phyloP scores from a whole-genome alignment of 768 basidiomycete species.

The Piloderma croceum region DNA sequence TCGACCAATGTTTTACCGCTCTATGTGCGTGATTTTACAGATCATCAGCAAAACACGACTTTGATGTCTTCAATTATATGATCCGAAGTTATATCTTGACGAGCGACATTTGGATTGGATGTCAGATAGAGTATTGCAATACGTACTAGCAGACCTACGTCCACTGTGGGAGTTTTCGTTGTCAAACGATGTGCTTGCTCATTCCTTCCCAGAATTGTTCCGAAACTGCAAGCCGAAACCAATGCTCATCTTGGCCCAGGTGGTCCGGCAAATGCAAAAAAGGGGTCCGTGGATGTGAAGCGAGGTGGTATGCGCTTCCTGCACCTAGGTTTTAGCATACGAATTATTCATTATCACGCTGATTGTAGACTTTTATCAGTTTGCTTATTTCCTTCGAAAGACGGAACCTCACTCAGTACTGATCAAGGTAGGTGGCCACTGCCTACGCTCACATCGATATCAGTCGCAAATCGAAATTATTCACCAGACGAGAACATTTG shows the following conservation, averaged over 20 bases:
- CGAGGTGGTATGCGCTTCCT: constrained; percentile 58
- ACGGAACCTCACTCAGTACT: constrained; percentile 78
- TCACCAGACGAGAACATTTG: constrained; percentile 39
- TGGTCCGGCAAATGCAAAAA: constrained; percentile 43
- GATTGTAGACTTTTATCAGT: constrained; percentile 76
- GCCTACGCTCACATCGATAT: no score
- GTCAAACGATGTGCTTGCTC: not conserved
- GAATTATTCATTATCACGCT: no score
- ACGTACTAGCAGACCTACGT: constrained; percentile 73
- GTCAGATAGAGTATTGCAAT: constrained; percentile 74
- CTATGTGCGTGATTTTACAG: constrained; percentile 44
- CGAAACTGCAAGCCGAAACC: constrained; percentile 60
- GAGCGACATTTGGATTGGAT: constrained; percentile 88
- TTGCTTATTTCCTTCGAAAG: constrained; percentile 84
- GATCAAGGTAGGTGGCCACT: constrained; percentile 59
- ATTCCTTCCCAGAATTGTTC: constrained; percentile 44
- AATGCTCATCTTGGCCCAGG: constrained; percentile 37
- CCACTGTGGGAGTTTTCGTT: constrained; percentile 44
- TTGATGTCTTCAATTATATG: constrained; percentile 4
- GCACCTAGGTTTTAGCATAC: no score
- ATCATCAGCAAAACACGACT: not conserved
- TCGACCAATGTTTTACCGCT: constrained; percentile 68
- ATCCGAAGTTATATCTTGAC: constrained; percentile 72
- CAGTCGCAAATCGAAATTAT: no score
- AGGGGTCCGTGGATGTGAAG: constrained; percentile 74